Percentiles rank a stretch among this genome's conserved stretches.
phyloP scores from a whole-genome alignment of 1,284 basidiomycete genomes.

The Ceratobasidium sp. region DNA sequence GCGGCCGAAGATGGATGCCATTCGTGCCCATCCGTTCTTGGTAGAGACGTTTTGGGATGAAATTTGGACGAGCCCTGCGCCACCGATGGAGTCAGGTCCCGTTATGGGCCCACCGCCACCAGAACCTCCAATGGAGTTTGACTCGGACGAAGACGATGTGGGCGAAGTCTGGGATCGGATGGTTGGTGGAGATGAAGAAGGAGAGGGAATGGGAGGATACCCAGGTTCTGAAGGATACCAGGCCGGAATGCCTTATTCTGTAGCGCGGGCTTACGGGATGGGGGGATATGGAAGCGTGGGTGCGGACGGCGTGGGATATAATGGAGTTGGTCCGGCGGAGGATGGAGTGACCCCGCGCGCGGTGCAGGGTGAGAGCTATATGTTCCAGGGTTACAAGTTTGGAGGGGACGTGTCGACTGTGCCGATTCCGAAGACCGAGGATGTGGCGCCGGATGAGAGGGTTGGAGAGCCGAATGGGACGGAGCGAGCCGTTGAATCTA shows the following conservation, averaged over 20 bases:
- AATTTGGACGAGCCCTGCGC: conserved; percentile 79
- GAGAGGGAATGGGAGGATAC: conserved; percentile 25
- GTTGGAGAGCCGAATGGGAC: not conserved
- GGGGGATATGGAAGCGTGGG: conserved; percentile 9
- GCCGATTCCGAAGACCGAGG: conserved; percentile 21
- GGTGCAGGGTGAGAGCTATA: conserved; percentile 1
- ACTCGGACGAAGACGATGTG: conserved; percentile 41
- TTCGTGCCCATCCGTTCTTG: conserved; percentile 86
- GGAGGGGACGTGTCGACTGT: conserved; percentile 27
- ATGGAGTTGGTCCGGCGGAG: not conserved
- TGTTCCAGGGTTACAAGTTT: conserved; percentile 31
- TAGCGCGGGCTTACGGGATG: conserved; percentile 2
- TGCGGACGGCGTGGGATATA: conserved; percentile 1
- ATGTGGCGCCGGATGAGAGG: not conserved
- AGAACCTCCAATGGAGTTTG: conserved; percentile 19
- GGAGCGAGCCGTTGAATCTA: not conserved
- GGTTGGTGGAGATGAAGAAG: conserved; percentile 45
- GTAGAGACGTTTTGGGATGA: conserved; percentile 74
- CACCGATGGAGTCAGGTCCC: conserved; percentile 59
- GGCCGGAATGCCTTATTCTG: conserved; percentile 2
- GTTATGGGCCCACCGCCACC: conserved; percentile 35
- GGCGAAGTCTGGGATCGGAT: conserved; percentile 46
- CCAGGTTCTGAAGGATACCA: conserved; percentile 1
- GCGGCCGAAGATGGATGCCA: conserved; percentile 69
- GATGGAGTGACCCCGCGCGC: conserved; percentile 7